A percentile compares a stretch with the other conserved stretches of the same genome.
Conservation (phyloP, 2,329 filamentous ascomycete genomes). For the Fusarium lateritium region DNA sequence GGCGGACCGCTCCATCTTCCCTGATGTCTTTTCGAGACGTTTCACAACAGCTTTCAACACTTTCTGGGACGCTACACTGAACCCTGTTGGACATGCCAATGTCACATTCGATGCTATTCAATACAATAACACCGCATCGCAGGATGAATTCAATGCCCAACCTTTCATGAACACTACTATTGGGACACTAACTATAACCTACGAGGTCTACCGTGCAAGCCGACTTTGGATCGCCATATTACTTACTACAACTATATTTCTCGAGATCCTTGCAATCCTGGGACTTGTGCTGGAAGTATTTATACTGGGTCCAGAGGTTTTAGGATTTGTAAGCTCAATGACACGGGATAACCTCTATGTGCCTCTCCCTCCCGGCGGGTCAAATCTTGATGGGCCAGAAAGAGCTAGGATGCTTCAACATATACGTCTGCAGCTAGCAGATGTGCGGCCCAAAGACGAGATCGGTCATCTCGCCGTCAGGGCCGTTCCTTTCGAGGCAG, state of each 20-base stretch:
- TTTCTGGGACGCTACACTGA: neutral
- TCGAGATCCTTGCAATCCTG: constrained; percentile 1
- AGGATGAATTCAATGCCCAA: neutral
- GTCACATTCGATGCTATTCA: neutral
- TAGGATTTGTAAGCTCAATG: constrained; percentile 1
- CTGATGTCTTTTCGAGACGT: neutral
- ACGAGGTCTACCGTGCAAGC: neutral
- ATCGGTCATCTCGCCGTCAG: neutral
- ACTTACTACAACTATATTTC: neutral
- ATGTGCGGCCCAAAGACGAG: neutral
- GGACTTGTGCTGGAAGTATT: neutral
- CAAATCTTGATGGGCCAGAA: neutral
- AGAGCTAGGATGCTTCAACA: neutral
- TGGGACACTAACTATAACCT: neutral
- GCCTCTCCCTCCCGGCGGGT: neutral
- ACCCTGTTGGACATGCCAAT: neutral
- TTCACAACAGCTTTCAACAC: neutral
- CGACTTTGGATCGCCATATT: neutral
- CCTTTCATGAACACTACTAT: constrained; percentile 1
- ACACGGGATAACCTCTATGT: neutral
- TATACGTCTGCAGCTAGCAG: neutral
- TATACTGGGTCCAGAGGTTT: neutral
- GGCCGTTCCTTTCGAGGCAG: neutral
- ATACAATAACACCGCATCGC: neutral
- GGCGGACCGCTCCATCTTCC: too few species aligned